phyloP scores from a whole-genome alignment of 306 rosid species.

The Malus orientalis region DNA sequence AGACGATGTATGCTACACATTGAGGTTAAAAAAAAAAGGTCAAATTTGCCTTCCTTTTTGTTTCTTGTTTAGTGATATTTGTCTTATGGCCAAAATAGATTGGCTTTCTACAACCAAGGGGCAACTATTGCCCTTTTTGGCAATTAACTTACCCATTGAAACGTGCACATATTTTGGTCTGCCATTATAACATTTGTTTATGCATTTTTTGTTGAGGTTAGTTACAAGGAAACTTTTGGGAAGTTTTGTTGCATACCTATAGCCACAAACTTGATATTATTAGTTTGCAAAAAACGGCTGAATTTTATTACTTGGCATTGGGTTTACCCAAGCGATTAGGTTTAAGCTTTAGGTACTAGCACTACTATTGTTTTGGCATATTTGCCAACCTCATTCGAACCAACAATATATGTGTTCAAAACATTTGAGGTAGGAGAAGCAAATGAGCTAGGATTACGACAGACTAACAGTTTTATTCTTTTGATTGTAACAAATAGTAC shows the following conservation, averaged over 20 bases:
- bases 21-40: no score
- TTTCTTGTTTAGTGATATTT: not conserved
- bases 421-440: not conserved
- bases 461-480: not conserved
- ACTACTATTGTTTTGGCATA: not conserved
- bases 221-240: not conserved
- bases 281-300: not conserved
- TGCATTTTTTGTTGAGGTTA: not conserved
- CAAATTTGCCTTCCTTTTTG: not conserved
- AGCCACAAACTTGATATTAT: not conserved
- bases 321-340: not conserved
- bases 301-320: not conserved
- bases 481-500: not conserved
- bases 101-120: not conserved
- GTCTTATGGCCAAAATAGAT: not conserved
- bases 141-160: not conserved
- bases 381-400: not conserved
- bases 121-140: not conserved
- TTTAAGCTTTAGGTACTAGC: not conserved
- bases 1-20: no score
- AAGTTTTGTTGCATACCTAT: not conserved
- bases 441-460: not conserved
- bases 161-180: not conserved
- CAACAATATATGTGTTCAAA: not conserved
- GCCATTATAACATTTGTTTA: not conserved